Conservation (phyloP, 1,284 basidiomycete species). For the Apiotrichum veenhuisii region DNA sequence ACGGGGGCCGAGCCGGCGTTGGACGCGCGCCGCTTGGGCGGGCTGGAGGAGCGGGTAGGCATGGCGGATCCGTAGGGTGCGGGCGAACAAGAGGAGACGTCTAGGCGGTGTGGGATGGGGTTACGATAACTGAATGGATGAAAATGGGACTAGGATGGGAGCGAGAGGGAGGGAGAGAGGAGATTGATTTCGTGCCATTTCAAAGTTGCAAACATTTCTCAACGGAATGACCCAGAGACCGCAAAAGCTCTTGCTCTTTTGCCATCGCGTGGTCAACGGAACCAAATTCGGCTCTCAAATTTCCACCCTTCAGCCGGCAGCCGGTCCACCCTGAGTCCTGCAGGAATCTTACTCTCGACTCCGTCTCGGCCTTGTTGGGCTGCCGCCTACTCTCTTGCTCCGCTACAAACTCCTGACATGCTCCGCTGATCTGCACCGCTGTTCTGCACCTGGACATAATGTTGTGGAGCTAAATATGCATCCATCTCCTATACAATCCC, state of each 20-base stretch:
- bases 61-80: constrained; percentile 1
- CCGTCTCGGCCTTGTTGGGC: too few relatives aligned
- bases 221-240: too few relatives aligned
- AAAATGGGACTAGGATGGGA: too few relatives aligned
- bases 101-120: not conserved
- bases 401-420: not conserved
- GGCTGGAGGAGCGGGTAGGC: constrained; percentile 17
- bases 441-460: not conserved
- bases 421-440: too few relatives aligned
- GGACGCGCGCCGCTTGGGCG: constrained; percentile 32
- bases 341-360: too few relatives aligned
- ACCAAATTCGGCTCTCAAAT: too few relatives aligned
- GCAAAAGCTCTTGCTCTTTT: too few relatives aligned
- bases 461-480: constrained; percentile 7
- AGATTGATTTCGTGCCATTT: not conserved
- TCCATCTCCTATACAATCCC: constrained; percentile 17
- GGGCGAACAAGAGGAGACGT: not conserved
- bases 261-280: too few relatives aligned
- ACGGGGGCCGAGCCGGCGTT: constrained; percentile 16
- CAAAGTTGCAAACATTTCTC: not conserved
- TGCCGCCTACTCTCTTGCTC: not conserved
- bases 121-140: too few relatives aligned
- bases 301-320: too few relatives aligned
- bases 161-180: not conserved
- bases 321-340: too few relatives aligned